Base-by-base conservation (phyloP, 345 rosid genomes). In the Hibiscus tridactylites region DNA sequence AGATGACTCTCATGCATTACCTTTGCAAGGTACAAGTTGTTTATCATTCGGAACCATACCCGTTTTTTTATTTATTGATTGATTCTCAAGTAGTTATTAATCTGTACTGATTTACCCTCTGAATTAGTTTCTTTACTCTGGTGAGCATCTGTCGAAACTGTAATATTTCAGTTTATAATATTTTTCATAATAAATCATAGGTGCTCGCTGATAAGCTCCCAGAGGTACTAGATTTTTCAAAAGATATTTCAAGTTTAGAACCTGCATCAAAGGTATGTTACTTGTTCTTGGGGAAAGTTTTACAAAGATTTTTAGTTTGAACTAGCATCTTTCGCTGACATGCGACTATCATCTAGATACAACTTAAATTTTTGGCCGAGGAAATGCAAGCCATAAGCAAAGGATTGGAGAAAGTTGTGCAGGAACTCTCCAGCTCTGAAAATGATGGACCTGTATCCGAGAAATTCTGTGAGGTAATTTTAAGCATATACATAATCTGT, bases 301-400 rank as follows among this genome's bases (percentile, higher is more conserved):
- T 60, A 28, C 37, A 11, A 60, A 60, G 9, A 12, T 56, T 9
- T 26, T 59, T 9, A 57, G 61, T 60, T 60, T 28, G 63, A 28
- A 19, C 37, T 28, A 60, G 37, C 63, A 26, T 60, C 17, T 28
- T 60, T 28, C 9, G 39, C 39, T 60, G 9, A 60, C 28, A 12
- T 29, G 9, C 3, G 39, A 8, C 29, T 28, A 9, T 17, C 37
- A 28, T 77, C 71, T 80, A 94, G 98, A 75, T 94, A 79, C 98
- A 94, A 87, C 73, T 94, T 83, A 94, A 94, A 85, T 83, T 76
- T 82, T 79, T 94, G 86, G 98, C 97, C 0, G 97, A 94, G 82
- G 98, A 94, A 85, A 94, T 94, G 97, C 97, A 94, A 88, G 97
- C 96, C 13, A 78, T 94, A 77, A 91, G 88, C 86, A 94, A 91